These are phyloP conservation scores for Phytophthora capsici DNA, from an alignment of 352 stramenopile species.

Conservation along the genomic window DNA sequence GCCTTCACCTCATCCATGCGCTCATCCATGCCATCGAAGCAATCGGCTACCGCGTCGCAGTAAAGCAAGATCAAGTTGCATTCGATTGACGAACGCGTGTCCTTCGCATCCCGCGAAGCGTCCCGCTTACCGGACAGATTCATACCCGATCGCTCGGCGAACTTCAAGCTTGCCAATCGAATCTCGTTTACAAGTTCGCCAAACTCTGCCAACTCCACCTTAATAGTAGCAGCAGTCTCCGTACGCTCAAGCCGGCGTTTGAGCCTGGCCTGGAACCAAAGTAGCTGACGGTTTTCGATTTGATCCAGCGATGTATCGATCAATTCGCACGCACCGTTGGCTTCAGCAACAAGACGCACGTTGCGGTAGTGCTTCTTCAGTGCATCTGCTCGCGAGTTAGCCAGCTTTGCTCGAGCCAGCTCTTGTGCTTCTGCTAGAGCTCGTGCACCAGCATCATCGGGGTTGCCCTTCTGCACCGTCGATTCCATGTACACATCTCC, in stretches of 20 bases:
- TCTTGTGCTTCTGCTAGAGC: slow-evolving; percentile 74
- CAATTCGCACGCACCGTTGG: slow-evolving; percentile 79
- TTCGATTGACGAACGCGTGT: slow-evolving; percentile 82
- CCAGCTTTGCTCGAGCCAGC: slow-evolving; percentile 62
- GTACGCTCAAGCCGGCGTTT: slow-evolving; percentile 76
- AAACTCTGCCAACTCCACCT: slow-evolving; percentile 86
- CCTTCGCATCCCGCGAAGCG: slow-evolving; percentile 62
- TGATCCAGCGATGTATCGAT: slow-evolving; percentile 80
- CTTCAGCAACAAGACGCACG: slow-evolving; percentile 78
- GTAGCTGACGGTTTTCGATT: slow-evolving; percentile 72
- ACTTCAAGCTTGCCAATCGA: slow-evolving; percentile 76
- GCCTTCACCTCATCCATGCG: slow-evolving; percentile 87
- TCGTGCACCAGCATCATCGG: slow-evolving; percentile 72
- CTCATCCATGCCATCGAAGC: slow-evolving; percentile 80
- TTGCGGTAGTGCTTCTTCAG: slow-evolving; percentile 92
- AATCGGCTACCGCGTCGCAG: slow-evolving; percentile 74
- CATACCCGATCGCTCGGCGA: slow-evolving; percentile 87
- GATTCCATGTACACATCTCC: slow-evolving; percentile 83
- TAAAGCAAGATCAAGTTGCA: slow-evolving; percentile 65
- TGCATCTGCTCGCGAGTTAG: slow-evolving; percentile 76
- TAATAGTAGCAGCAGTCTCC: slow-evolving; percentile 86
- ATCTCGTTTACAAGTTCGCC: slow-evolving; percentile 84
- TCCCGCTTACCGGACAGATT: slow-evolving; percentile 86
- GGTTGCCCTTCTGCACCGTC: slow-evolving; percentile 66
- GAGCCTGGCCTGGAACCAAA: slow-evolving; percentile 80